These are phyloP conservation scores for Piloderma croceum DNA, from an alignment of 768 basidiomycete genomes.

Conservation along the genomic window DNA sequence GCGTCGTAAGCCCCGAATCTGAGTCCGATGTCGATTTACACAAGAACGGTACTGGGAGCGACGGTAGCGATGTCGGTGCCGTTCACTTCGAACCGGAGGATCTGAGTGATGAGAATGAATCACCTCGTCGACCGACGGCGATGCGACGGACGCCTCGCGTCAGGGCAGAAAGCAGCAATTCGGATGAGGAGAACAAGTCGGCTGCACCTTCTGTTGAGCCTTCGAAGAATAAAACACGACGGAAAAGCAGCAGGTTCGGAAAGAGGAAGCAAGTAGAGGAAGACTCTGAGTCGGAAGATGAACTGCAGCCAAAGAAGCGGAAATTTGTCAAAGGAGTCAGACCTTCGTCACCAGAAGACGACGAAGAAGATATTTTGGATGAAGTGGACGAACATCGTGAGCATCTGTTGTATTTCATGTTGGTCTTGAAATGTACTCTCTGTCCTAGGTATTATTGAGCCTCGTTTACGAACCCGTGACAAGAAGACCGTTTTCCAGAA, in stretches of 20 bases:
- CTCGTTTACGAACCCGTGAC: constrained; percentile 54
- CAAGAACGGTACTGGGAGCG: constrained; percentile 17
- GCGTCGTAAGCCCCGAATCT: not conserved
- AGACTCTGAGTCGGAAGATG: constrained; percentile 37
- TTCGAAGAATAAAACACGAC: constrained; percentile 16
- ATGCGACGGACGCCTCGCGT: constrained; percentile 6
- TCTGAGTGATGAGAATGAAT: constrained; percentile 19
- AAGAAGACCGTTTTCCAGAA: constrained; percentile 57
- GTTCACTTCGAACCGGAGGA: constrained; percentile 44
- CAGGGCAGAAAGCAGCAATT: no score
- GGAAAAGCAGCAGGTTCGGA: constrained; percentile 11
- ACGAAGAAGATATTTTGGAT: constrained; percentile 39
- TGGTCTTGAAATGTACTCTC: constrained; percentile 1
- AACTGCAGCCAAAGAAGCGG: constrained; percentile 29
- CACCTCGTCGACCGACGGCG: constrained; percentile 16
- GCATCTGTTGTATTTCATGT: constrained; percentile 15
- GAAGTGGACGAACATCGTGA: constrained; percentile 56
- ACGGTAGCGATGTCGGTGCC: constrained; percentile 43
- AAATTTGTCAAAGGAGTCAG: constrained; percentile 40
- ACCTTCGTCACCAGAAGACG: constrained; percentile 36
- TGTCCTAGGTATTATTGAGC: constrained; percentile 52
- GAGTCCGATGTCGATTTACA: constrained; percentile 7
- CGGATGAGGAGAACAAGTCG: not conserved
- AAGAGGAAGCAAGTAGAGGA: no score
- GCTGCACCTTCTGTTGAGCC: not conserved